Base-by-base conservation (phyloP, 371 early-diverging fungal genomes). In the Syncephalastrum contaminatum region DNA sequence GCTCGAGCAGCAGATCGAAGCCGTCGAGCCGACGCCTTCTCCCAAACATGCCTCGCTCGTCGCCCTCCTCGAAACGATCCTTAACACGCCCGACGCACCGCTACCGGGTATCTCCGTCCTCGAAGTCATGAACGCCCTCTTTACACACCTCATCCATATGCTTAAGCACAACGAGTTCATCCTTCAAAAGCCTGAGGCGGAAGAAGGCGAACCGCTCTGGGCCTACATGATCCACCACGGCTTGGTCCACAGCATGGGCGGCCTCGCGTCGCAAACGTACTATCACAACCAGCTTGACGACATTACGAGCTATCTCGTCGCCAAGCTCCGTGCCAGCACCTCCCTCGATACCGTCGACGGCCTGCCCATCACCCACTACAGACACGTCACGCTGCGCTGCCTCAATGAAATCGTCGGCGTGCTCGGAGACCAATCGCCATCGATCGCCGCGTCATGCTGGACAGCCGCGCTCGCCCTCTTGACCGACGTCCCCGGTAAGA, bases 251-350 rank as follows among this genome's bases (percentile, higher is more conserved):
- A 73, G 83, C 50, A 75, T 90, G 51, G 84, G 83, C 49, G 88
- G 90, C 0, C 77, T 96, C 41, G 91, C 88, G 4, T 84, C 82
- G 7, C 87, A 91, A 48, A 82, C 89, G 15, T 91, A 90, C 51
- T 96, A 96, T 65, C 76, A 86, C 13, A 88, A 88, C 60, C 96
- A 94, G 66, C 67, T 89, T 19, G 84, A 85, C 44, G 93, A 96
- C 63, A 88, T 96, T 58, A 68, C 89, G 14, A 75, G 83, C 1
- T 89, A 85, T 56, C 63, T 96, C 3, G 78, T 90, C 39, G 80
- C 86, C 60, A 83, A 87, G 49, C 61, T 90, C 5, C 65, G 79
- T 25, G 56, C 83, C 5, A 69, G 66, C 15, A 60, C 69, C 4
- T 53, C 63, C 3, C 56, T 73, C 1, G 64, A 69, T 15, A 60